Base-by-base conservation (phyloP, 2,329 filamentous ascomycete species). In the Talaromyces sp. region DNA sequence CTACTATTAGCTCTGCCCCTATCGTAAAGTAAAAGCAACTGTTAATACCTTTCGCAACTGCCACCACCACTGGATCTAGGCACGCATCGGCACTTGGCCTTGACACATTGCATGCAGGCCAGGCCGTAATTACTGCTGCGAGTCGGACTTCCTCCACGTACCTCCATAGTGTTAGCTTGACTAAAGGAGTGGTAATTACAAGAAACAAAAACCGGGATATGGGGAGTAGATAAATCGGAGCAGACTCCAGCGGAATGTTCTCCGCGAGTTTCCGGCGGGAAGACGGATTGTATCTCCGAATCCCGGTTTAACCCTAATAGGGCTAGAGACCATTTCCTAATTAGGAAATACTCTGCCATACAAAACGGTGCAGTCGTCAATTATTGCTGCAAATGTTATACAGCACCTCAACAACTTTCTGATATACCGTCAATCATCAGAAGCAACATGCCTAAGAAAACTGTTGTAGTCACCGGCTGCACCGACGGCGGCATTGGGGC, bases 31-130 rank as follows among this genome's bases (percentile, higher is more conserved):
- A 4, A 30, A 19, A 27, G 25, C 6, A n/a, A 44, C 15, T 58
- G 42, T 47, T 47, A 4, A 25, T 22, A 71, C 68, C 70, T 69
- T 65, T 72, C 70, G 60, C 69, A 72, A 55, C 53, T 56, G 55
- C 55, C 55, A 57, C 62, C 63, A 22, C 63, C 60, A 32, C 25
- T 65, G 51, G 63, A 10, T 4, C 54, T 10, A 58, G 64, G 64
- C 51, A 72, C 68, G 62, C 70, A 72, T 6, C 68, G 66, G 65
- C 68, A 70, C 57, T 72, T 72, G 36, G 70, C 69, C 65, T 70
- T 71, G 64, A 68, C 71, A 59, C 70, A 72, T 1, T 69, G 65
- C 17, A 55, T 67, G 62, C 70, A 72, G 36, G 70, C 68, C 39
- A 68, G 64, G 53, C 70, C 70, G 63, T 72, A 71, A 33, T 65